Evolutionary conservation across 768 basidiomycete genomes (phyloP), one percentile per base, ranked within the genome.

Genomic region (Tricholoma terreum): DNA sequence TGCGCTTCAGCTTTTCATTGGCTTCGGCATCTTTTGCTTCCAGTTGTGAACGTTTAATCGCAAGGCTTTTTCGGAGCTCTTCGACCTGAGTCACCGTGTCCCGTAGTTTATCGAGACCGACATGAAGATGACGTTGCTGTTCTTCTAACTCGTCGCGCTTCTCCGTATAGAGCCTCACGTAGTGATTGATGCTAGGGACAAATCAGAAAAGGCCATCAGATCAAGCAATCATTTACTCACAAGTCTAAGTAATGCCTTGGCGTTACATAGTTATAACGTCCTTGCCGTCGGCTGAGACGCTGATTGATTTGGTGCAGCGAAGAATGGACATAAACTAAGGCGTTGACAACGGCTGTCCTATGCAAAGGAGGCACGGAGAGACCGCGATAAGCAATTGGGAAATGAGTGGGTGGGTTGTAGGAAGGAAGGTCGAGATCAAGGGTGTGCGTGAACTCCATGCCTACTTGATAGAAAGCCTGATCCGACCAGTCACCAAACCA

Each of bases 401-500:
- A 98, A 61, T 87, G 80, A 14, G 77, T 67, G 8, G 94, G 92
- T 8, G 94, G 85, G 19, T 72, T 78, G 73, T 95, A 98, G 0
- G 86, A 83, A 4, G 90, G 80, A 35, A 92, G 72, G 66, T 98
- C 97, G 61, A 99, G 82, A 72, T 98, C 97, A 62, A 99, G 81
- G 0, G 90, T 89, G 52, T 91, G 84, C 1, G 96, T 98, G 73
- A 99, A 96, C 73, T 98, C 97, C 80, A 90, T 85, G 42, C 92
- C 97, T 58, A 99, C 97, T 78, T 98, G 97, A 69, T 90, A 98
- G 74, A 98, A 91, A 0, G 97, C 95, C 69, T 98, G 95, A 64
- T 97, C 94, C 14, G 95, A 94, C 97, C 97, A 99, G 69, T 98
- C 95, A 24, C 97, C 97, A 65, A 98, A 98, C 97, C 97, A 99